A percentile compares a stretch with the other conserved stretches of the same genome.
These are phyloP conservation scores for Kodamaea leandrae DNA, from an alignment of 805 yeast genomes.

Conservation along the genomic window DNA sequence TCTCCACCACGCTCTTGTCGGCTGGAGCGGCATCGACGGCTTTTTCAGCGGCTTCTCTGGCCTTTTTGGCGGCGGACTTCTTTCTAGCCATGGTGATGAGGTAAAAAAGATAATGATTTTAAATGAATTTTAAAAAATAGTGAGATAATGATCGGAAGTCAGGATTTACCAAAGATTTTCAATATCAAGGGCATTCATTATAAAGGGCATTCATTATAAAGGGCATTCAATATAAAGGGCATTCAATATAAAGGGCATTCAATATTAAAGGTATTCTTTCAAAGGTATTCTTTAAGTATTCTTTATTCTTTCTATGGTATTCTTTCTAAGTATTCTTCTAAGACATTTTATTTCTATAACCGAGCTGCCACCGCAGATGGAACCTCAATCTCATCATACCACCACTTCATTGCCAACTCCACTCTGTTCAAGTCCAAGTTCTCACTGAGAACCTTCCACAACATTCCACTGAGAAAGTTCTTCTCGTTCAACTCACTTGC, in stretches of 20 bases:
- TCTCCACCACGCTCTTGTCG: neutral
- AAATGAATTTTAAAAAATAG: neutral
- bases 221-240: too few relatives aligned
- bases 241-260: neutral
- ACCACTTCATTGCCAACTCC: constrained; percentile 57
- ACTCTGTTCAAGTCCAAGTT: constrained; percentile 57
- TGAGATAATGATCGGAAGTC: too few relatives aligned
- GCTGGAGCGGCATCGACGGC: constrained; percentile 15
- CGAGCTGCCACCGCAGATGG: neutral
- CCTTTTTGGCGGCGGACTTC: constrained; percentile 78
- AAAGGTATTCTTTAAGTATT: too few relatives aligned
- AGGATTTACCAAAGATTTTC: too few relatives aligned
- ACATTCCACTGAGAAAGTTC: constrained; percentile 32
- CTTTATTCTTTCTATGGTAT: too few relatives aligned
- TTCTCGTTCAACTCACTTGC: constrained; percentile 38
- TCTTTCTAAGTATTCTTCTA: too few relatives aligned
- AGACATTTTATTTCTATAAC: neutral
- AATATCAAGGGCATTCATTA: too few relatives aligned
- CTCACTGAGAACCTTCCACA: constrained; percentile 58
- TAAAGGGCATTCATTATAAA: too few relatives aligned
- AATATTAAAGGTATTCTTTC: too few relatives aligned
- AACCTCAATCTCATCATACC: constrained; percentile 45
- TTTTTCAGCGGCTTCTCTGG: constrained; percentile 44
- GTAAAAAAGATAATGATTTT: neutral
- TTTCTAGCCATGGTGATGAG: constrained; percentile 69